Base-by-base conservation (phyloP, 768 basidiomycete genomes). In the Glaciozyma antarctica region DNA sequence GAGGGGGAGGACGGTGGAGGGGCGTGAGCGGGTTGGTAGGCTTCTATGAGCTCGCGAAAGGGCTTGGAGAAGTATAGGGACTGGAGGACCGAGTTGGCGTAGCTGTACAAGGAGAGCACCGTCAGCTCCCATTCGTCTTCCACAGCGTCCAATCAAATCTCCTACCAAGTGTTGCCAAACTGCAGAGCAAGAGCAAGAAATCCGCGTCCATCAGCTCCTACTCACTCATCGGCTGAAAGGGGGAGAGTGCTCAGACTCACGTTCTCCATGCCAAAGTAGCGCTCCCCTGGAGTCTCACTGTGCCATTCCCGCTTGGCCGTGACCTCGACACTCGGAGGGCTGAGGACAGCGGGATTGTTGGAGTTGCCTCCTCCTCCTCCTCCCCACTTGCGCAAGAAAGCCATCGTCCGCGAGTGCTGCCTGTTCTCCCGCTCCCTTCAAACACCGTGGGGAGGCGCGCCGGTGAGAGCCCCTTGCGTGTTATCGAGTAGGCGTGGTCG, bases 81-180 rank as follows among this genome's bases (percentile, higher is more conserved):
- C 77, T 99, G 94, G 21, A 99, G 82, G 28, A 99, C 91, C n/a
- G 94, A 95, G 78, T 98, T 99, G 79, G 88, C 92, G 77, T 99
- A 99, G 79, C 92, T 67, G 54, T 38, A 15, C 64, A 41, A 24
- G 45, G 45, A 52, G 32, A 55, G 19, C 22, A 24, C 4, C 12
- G 38, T 41, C 9, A 57, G 44, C 30, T 12, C 21, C n/a, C 38
- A 12, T 22, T 41, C 17, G 1, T 34, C 53, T 1, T 26, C 34
- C 30, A 16, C 8, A 16, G 3, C 3, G 32, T 9, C 21, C 57
- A 48, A 19, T 2, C 48, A 22, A 9, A 15, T 5, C 22, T 21
- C 73, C 80, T 47, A 91, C 91, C 93, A 98, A 55, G 90, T 98
- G 76, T 97, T 98, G 48, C 91, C 92, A 79, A 94, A 95, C 90